Evolutionary conservation across 108 stramenopile species (phyloP), one percentile per base, ranked within the genome.

Genomic region (Pseudonitzschia pungens): DNA sequence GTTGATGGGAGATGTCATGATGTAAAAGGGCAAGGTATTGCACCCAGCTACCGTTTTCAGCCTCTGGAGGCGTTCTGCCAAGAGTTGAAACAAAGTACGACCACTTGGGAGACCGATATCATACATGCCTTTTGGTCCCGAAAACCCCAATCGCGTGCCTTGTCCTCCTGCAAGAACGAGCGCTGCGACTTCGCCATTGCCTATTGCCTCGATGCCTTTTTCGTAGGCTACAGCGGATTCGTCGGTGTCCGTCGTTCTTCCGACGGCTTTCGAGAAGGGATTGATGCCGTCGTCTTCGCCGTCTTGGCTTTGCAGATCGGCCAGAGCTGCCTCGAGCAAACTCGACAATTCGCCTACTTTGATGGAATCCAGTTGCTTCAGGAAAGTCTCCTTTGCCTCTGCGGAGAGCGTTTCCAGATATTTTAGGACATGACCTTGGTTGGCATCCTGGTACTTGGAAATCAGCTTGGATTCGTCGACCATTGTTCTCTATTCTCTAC

Each of bases 1-100:
- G 73, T 98, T 99, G 42, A 96, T 63, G 4, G 97, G 96, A 72
- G 94, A 96, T 18, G 99, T 99, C 99, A 99, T 99, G 76, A 99
- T 84, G 77, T 95, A 97, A 67, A 96, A 87, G 9, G 98, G 97
- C 36, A 97, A 21, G 41, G 52, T 65, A 11, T 24, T 10, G 14
- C 60, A 62, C 67, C 74, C 64, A 0, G 86, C 76, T 29, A 95
- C 40, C 40, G 71, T 43, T 51, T 73, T 71, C 0, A 98, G 73
- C 53, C 81, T 86, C 28, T 65, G 45, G 24, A 99, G 74, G 11
- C 98, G 84, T 73, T 98, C 97, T 0, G 84, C 86, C 69, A 95
- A 86, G 55, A 97, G 69, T 36, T 87, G 87, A 81, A 98, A 98
- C 24, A 98, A 72, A 31, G 93, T 87, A 66, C 83, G 81, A 20